Evolutionary conservation across 2,329 filamentous ascomycete genomes (phyloP).

Genomic region (Cercospora sp.): DNA sequence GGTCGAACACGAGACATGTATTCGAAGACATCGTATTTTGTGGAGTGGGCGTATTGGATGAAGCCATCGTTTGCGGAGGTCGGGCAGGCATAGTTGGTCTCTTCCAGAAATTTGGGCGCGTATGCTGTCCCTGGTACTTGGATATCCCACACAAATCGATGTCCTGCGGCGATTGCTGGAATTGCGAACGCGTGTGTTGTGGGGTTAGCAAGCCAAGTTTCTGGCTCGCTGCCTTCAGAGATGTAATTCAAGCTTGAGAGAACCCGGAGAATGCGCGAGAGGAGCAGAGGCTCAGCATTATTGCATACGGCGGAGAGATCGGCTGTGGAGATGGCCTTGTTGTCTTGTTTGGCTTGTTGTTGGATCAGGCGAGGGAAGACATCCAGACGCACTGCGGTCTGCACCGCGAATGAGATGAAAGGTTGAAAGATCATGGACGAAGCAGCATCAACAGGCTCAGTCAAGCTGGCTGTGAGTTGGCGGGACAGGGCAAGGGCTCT

Average conservation of each 20-base stretch:
- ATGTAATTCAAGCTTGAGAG: neutral
- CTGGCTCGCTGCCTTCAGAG: neutral
- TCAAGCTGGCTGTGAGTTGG: constrained; percentile 11
- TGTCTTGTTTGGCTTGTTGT: neutral
- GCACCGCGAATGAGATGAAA: constrained; percentile 11
- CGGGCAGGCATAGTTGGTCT: neutral
- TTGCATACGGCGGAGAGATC: neutral
- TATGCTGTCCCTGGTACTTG: neutral
- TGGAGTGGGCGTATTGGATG: neutral
- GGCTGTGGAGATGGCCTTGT: neutral
- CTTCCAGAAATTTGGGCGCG: neutral
- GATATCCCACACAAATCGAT: neutral
- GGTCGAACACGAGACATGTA: constrained; percentile 9
- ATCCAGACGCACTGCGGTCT: constrained; percentile 12
- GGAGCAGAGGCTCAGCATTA: neutral
- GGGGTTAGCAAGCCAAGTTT: neutral
- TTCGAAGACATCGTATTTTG: constrained; percentile 12
- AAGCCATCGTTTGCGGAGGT: neutral
- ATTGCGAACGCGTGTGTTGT: neutral
- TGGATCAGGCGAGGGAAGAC: constrained; percentile 7
- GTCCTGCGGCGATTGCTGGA: neutral
- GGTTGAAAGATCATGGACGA: constrained; percentile 10
- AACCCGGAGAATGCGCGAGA: neutral
- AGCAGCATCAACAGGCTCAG: constrained; percentile 8
- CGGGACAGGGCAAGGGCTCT: constrained; percentile 4